Evolutionary conservation across 2,329 filamentous ascomycete genomes (phyloP).

Genomic region (Dothistroma septosporum): DNA sequence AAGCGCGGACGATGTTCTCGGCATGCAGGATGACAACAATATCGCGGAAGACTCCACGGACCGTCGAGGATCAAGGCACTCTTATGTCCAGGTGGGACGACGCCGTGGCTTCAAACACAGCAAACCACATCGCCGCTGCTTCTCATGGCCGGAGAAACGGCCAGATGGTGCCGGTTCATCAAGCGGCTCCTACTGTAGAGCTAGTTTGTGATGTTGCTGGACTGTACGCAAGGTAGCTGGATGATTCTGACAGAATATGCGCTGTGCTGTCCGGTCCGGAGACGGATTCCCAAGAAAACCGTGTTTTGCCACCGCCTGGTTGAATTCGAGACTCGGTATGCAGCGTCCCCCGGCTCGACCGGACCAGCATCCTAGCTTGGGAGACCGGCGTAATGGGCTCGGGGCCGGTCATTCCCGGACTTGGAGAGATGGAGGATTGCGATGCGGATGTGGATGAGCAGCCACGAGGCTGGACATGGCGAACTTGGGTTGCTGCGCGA

Average conservation of each 20-base stretch:
- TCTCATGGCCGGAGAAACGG: background rate
- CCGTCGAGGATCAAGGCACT: background rate
- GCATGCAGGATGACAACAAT: background rate
- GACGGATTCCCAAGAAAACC: background rate
- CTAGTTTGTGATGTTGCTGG: background rate
- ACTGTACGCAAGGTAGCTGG: background rate
- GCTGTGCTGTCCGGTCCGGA: background rate
- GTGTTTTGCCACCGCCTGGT: background rate
- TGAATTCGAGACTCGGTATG: background rate
- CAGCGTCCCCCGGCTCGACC: background rate
- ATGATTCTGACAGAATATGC: background rate
- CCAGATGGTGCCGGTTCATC: background rate
- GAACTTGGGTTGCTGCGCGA: background rate
- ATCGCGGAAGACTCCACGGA: background rate
- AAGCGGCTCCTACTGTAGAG: background rate
- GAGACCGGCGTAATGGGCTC: background rate
- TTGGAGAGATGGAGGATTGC: background rate
- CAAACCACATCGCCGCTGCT: background rate
- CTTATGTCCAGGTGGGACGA: background rate
- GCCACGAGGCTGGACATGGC: background rate
- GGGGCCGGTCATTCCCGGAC: background rate
- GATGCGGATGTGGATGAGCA: background rate
- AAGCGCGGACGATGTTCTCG: background rate
- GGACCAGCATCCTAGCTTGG: background rate
- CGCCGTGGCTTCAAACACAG: background rate